Base-by-base conservation (phyloP, 78 protist species). In the Planoprotostelium fungivorum region DNA sequence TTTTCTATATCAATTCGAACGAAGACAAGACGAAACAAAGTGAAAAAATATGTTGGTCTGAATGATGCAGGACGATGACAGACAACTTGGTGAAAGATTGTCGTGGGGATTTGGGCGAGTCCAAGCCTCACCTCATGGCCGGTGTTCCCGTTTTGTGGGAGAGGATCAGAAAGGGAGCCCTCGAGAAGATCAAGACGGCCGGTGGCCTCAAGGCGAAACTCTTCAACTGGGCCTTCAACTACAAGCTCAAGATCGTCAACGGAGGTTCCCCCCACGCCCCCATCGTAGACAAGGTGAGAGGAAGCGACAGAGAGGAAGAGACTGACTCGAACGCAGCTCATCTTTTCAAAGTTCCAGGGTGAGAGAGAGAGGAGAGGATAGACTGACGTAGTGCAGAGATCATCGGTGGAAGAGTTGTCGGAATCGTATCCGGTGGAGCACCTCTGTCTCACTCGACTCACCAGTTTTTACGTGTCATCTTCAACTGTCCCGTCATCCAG, bases 351-450 rank as follows among this genome's bases (percentile, higher is more conserved):
- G 87, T 89, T 95, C n/a, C n/a, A n/a, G n/a, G n/a, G n/a, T n/a
- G n/a, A n/a, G n/a, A n/a, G n/a, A n/a, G n/a, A n/a, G n/a, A n/a
- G n/a, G n/a, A n/a, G n/a, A n/a, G n/a, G n/a, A n/a, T n/a, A n/a
- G n/a, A n/a, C n/a, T n/a, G n/a, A n/a, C n/a, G n/a, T n/a, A n/a
- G n/a, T 34, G 36, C 36, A 51, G 93, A 37, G 31, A 63, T 36
- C 28, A 91, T 97, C 1, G 99, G 99, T 29, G 99, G 99, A 31
- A 90, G 97, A 37, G 96, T 98, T 37, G 85, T 90, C 38, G 1
- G 87, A 51, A 92, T 98, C 35, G 86, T 96, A 29, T 89, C 96
- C 0, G 99, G 99, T 89, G 92, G 97, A 0, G 99, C 99, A 1
- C 99, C 99, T 35, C 73, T 98, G 37, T 34, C 91, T 28, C 87